phyloP scores from a whole-genome alignment of 139 green algal species.

The Coelastrella sp. region DNA sequence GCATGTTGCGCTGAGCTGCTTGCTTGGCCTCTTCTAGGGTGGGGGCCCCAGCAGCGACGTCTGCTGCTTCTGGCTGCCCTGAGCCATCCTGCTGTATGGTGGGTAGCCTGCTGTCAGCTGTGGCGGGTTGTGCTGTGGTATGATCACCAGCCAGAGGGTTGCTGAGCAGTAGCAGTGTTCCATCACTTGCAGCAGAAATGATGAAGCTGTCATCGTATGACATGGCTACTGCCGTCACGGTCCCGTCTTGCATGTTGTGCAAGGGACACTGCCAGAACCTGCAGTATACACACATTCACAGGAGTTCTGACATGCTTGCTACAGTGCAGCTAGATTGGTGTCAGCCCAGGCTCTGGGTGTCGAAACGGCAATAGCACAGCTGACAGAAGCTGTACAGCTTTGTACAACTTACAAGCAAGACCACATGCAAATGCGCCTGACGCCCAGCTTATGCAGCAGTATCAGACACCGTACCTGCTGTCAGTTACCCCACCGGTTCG shows the following conservation, averaged over 20 bases:
- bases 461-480: background rate
- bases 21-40: conserved; percentile 86
- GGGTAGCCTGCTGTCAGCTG: background rate
- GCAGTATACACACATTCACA: background rate
- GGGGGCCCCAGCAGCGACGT: background rate
- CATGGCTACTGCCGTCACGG: conserved; percentile 60
- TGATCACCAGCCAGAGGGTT: conserved; percentile 1
- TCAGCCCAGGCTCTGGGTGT: too few relatives aligned
- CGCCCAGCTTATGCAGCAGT: background rate
- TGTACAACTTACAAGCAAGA: background rate
- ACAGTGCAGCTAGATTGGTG: too few relatives aligned
- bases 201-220: conserved; percentile 80
- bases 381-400: background rate
- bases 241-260: conserved; percentile 71
- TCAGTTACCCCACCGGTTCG: background rate
- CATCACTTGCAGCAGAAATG: conserved; percentile 66
- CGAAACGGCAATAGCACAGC: background rate
- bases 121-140: background rate
- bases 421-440: background rate
- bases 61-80: background rate
- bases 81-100: background rate
- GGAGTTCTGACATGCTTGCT: too few relatives aligned
- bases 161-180: conserved; percentile 53
- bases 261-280: conserved; percentile 61
- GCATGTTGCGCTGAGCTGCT: conserved; percentile 71